Percentiles rank a stretch among this genome's conserved stretches.
Evolutionary conservation across 140 eudicot genomes (phyloP).

Genomic region (Bidens hawaiensis): DNA sequence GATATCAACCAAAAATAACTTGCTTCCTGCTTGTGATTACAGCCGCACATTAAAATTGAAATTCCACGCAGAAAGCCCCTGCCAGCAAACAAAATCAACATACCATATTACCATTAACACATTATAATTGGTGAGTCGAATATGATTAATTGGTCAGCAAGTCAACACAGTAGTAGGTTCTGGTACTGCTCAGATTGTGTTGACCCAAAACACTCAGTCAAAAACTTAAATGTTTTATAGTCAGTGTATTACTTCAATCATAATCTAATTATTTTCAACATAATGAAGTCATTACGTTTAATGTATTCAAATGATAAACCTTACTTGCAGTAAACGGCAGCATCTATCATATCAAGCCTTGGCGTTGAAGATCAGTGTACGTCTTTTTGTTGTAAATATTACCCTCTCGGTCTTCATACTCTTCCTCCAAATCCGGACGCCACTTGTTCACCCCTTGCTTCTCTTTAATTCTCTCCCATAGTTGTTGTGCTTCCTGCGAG

Average conservation of each 20-base stretch:
- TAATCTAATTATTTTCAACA: not conserved
- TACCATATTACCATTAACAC: not conserved
- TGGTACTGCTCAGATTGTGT: no score
- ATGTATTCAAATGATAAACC: not conserved
- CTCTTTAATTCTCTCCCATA: conserved; percentile 80
- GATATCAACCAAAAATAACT: conserved; percentile 5
- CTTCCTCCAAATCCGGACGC: conserved; percentile 96
- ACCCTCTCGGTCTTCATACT: conserved; percentile 82
- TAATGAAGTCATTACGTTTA: not conserved
- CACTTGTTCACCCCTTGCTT: conserved; percentile 84
- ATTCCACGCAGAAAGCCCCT: not conserved
- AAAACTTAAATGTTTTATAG: no score
- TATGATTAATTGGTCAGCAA: no score
- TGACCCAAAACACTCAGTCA: no score
- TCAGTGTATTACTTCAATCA: not conserved
- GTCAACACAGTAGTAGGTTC: no score
- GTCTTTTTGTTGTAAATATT: conserved; percentile 84
- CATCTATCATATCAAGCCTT: conserved; percentile 50
- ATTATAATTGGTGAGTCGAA: not conserved
- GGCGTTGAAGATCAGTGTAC: conserved; percentile 80
- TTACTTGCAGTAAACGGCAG: not conserved
- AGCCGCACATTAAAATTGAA: not conserved
- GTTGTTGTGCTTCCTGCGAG: conserved; percentile 68
- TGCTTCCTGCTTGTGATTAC: conserved; percentile 3
- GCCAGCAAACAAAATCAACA: not conserved